Evolutionary conservation across 176 grass and related monocot species (phyloP).

Genomic region (Puccinellia tenuiflora): DNA sequence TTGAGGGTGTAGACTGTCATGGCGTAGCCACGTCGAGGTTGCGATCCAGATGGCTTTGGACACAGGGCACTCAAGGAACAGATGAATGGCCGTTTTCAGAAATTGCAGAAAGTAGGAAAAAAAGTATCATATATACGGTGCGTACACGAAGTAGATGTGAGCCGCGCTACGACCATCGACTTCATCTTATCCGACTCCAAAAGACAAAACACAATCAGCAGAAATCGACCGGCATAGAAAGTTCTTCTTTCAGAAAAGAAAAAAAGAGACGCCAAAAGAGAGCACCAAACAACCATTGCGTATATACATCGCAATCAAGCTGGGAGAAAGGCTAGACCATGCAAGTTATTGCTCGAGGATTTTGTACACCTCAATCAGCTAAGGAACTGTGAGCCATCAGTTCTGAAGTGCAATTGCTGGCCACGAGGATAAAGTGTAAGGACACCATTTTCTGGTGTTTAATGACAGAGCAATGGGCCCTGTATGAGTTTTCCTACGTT

Average conservation of each 20-base stretch:
- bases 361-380: neutral
- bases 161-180: neutral
- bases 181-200: conserved; percentile 17
- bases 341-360: neutral
- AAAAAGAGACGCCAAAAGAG: neutral
- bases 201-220: neutral
- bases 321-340: neutral
- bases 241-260: neutral
- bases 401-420: neutral
- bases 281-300: conserved; percentile 3
- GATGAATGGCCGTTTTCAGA: too few relatives aligned
- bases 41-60: too few relatives aligned
- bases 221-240: neutral
- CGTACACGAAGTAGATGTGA: neutral
- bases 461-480: neutral
- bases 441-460: neutral
- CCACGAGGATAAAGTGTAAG: neutral
- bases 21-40: too few relatives aligned
- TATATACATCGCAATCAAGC: conserved; percentile 5
- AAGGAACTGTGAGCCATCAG: neutral
- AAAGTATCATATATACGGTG: neutral
- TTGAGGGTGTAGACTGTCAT: too few relatives aligned
- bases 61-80: too few relatives aligned
- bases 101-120: neutral
- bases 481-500: neutral